Base-by-base conservation (phyloP, 2,329 filamentous ascomycete genomes). In the Colletotrichum somersetense region DNA sequence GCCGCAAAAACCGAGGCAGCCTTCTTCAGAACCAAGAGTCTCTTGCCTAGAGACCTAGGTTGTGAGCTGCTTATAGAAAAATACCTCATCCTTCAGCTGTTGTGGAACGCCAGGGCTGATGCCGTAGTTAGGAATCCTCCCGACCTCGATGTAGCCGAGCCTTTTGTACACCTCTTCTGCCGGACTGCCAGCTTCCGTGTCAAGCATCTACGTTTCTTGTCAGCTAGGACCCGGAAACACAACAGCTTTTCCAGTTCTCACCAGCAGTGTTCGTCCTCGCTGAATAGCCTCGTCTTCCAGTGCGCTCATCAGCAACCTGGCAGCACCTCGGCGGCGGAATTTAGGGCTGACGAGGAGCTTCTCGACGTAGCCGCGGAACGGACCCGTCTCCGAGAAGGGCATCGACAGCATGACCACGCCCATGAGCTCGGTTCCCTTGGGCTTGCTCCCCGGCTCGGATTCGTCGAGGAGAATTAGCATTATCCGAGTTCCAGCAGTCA, bases 11-110 rank as follows among this genome's bases (percentile, higher is more conserved):
- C 63, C 67, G 67, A 40, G 35, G 40, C 68, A 35, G 38, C 18
- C 50, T 38, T 46, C 50, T 35, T 35, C 23, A 38, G 52, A 55
- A 38, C 26, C 18, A 26, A 50, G 30, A 50, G 23, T 26, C 50
- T 23, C 35, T 14, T 23, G 44, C 7, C 58, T 57, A 23, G 11
- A 26, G 59, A 38, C 5, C 58, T 56, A 40, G 33, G 46, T 62
- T 40, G 61, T 57, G 16, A 91, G 80, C 69, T 88, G 84, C 79
- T 91, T 91, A 79, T 90, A 91, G 75, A 90, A 89, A 75, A 90
- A 88, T 0, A 85, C 84, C 64, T 85, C 86, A 73, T 86, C 85
- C 74, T 83, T 85, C 66, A 87, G 78, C 56, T 83, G 84, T 35
- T 86, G 84, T 38, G 73, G 71, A 62, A 69, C 71, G 14, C 82